Evolutionary conservation across 352 stramenopile genomes (phyloP).

Genomic region (Globisporangium barbulae): DNA sequence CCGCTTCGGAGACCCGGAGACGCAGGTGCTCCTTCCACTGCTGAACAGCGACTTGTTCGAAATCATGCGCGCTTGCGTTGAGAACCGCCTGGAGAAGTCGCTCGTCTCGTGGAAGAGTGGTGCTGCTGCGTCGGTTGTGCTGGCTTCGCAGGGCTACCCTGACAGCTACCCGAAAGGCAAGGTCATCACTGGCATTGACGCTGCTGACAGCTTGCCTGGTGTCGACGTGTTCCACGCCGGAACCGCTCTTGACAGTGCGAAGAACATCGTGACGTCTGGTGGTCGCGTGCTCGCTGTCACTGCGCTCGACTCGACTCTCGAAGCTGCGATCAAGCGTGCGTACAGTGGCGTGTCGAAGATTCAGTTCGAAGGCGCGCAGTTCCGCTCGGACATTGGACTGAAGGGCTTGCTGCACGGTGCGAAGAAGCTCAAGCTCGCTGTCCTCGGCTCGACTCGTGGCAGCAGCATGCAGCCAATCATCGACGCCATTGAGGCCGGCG

Average conservation of each 20-base stretch:
- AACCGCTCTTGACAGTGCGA: conserved; percentile 76
- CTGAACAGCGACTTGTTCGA: conserved; percentile 98
- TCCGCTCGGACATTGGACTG: conserved; percentile 97
- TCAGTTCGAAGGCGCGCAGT: conserved; percentile 92
- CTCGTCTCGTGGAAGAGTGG: conserved; percentile 91
- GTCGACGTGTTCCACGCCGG: conserved; percentile 99
- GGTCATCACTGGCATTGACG: conserved; percentile 90
- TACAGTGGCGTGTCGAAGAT: conserved; percentile 91
- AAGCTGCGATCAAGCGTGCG: conserved; percentile 88
- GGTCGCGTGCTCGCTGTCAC: conserved; percentile 98
- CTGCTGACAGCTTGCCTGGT: conserved; percentile 72
- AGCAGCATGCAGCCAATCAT: conserved; percentile 96
- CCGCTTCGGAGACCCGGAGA: conserved; percentile 99
- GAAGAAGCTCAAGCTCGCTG: conserved; percentile 88
- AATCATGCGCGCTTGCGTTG: conserved; percentile 95
- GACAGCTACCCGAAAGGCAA: conserved; percentile 98
- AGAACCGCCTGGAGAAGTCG: conserved; percentile 86
- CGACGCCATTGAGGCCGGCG: conserved; percentile 88
- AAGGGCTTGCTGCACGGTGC: conserved; percentile 88
- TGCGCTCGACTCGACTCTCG: conserved; percentile 86
- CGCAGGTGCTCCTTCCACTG: conserved; percentile 97
- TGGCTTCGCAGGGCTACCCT: conserved; percentile 97
- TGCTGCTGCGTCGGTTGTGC: conserved; percentile 94
- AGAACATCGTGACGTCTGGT: conserved; percentile 89
- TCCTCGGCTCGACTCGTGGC: conserved; percentile 95